Evolutionary conservation across 2,329 filamentous ascomycete genomes (phyloP), one percentile per base, ranked within the genome.

Genomic region (Curvularia eragrostidis): DNA sequence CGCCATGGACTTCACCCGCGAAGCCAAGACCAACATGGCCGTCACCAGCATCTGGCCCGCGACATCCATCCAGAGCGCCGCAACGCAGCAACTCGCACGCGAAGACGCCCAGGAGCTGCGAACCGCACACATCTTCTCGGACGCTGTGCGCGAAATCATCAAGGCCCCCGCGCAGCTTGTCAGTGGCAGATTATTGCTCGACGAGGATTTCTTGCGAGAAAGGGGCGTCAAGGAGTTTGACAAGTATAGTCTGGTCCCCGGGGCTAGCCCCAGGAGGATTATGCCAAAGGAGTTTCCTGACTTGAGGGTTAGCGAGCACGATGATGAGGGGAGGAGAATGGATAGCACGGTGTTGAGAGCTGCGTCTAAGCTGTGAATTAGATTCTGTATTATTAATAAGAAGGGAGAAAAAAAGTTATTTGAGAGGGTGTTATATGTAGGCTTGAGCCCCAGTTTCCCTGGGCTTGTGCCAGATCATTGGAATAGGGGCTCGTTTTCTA

Each of bases 41-140:
- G 87, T 95, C 54, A 91, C 89, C 0, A 91, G 89, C 64, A 84
- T 96, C 5, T 96, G 92, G 92, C 91, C 91, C 10, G 91, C 91
- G 3, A 84, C 83, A 28, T 89, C 90, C 2, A 91, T 95, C 62
- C 86, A 93, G 69, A 92, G 89, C 5, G 91, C 87, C 5, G 91
- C 91, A 3, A 94, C 91, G 1, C 81, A 84, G 52, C 77, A 81
- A 52, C 81, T 58, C 59, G 54, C 80, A 21, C 73, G 77, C 1
- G 80, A 84, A 48, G 77, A 77, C 28, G 81, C 78, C 8, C 62
- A 61, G 32, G 85, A 92, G 67, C 78, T 93, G n/a, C 81, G 90
- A 57, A 89, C 87, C 41, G 71, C 83, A 59, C 87, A 84, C 5
- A 89, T 96, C 60, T 96, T 91, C 77, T 91, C 90, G 0, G 90